phyloP scores from a whole-genome alignment of 2,329 filamentous ascomycete genomes.

The Orbilia ellipsospora region DNA sequence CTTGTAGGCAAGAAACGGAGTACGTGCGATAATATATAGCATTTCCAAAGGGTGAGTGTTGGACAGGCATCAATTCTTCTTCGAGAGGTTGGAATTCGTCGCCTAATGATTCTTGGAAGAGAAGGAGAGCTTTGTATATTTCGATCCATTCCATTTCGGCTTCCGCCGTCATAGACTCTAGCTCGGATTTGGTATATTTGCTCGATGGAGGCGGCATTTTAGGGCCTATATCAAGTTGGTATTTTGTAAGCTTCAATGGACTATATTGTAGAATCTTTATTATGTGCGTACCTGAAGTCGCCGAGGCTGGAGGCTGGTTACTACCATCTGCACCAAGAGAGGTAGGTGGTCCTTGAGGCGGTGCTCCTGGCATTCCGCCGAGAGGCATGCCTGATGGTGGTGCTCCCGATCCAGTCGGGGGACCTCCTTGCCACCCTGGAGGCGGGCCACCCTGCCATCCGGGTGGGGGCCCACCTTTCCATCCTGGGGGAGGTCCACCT shows the following conservation, averaged over 20 bases:
- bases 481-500: conserved; percentile 42
- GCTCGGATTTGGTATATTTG: conserved; percentile 65
- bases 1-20: conserved; percentile 87
- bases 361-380: conserved; percentile 25
- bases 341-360: conserved; percentile 17
- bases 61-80: conserved; percentile 72
- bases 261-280: conserved; percentile 4
- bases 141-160: conserved; percentile 82
- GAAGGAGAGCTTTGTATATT: conserved; percentile 76
- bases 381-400: conserved; percentile 42
- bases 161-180: conserved; percentile 73
- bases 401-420: conserved; percentile 30
- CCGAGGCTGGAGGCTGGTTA: conserved; percentile 30
- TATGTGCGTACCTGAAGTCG: conserved; percentile 36
- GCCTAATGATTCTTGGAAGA: conserved; percentile 74
- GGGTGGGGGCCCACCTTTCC: conserved; percentile 40
- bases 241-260: background rate
- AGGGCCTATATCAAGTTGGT: conserved; percentile 35
- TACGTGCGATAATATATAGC: conserved; percentile 85
- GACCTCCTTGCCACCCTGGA: conserved; percentile 37
- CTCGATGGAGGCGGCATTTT: conserved; percentile 61
- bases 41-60: conserved; percentile 78
- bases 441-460: conserved; percentile 59
- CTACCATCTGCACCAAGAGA: conserved; percentile 17
- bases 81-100: conserved; percentile 80